Base-by-base conservation (phyloP, 805 yeast genomes). In the Metschnikowia cerradonensis region DNA sequence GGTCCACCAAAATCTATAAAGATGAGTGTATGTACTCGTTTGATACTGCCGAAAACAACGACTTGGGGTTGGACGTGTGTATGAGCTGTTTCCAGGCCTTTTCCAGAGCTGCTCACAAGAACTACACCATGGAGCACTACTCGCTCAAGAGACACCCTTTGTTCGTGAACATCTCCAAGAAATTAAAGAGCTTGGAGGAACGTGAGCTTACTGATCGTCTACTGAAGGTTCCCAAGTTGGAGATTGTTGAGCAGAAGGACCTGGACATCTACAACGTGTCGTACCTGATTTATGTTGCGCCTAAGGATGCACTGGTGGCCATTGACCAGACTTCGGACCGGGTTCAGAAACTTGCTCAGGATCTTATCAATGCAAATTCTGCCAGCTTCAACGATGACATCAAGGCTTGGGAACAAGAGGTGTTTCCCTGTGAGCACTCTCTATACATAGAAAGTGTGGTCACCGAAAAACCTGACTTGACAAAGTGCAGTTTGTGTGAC, bases 1-100 rank as follows among this genome's bases (percentile, higher is more conserved):
- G 60, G 15, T 51, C 57, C 22, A 52, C 65, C 37, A 60, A 76
- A 2, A 81, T 91, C 15, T 84, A 82, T 61, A 91, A 89, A 63
- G 97, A 92, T 70, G 97, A 90, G 57, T 91, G 97, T 64, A 86
- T 87, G 71, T 92, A 80, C 68, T 86, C 91, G 48, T 92, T 86
- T 62, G 92, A 84, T 53, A 82, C 88, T 0, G 80, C 88, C 36
- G 77, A 71, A 47, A 69, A 76, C 47, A 68, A 69, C 10, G 57
- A 52, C 4, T 48, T 64, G 6, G 95, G 95, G 0, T 65, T 92
- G 15, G 91, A 87, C 60, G 80, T 91, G 13, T 91, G 97, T 55
- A 70, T 94, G 46, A 58, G 70, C 1, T 85, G 96, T 58, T 88
- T 79, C 66, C 87, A 86, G 49, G 82, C 90, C 5, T 88, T 86